Conservation (phyloP, 768 basidiomycete species). For the Collybia nuda region DNA sequence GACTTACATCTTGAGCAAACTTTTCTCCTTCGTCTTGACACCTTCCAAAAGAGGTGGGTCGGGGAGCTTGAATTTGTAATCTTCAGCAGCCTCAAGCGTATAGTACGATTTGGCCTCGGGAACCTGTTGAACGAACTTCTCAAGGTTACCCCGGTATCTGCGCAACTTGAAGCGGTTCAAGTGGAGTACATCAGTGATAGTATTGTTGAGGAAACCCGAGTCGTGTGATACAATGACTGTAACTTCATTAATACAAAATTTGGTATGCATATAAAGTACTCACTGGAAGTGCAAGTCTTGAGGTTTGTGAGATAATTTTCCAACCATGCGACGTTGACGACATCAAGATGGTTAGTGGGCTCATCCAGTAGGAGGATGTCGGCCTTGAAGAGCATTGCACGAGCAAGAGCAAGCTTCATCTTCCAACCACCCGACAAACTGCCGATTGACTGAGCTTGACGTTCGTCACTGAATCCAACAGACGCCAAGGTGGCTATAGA, state of each 20-base stretch:
- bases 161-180: constrained; percentile 98
- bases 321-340: constrained; percentile 97
- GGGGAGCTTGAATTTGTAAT: constrained; percentile 98
- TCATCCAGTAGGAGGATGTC: constrained; percentile 96
- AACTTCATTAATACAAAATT: constrained; percentile 10
- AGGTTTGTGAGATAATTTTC: constrained; percentile 89
- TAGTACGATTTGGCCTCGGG: constrained; percentile 99
- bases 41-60: constrained; percentile 96
- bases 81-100: constrained; percentile 91
- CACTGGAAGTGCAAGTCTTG: constrained; percentile 90
- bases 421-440: constrained; percentile 98
- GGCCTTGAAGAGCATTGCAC: constrained; percentile 97
- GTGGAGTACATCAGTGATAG: constrained; percentile 96
- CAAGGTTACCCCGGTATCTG: constrained; percentile 93
- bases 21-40: constrained; percentile 99
- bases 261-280: constrained; percentile 22
- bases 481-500: constrained; percentile 79
- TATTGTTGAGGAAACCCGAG: constrained; percentile 96
- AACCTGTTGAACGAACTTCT: constrained; percentile 90
- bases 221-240: constrained; percentile 97
- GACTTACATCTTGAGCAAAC: constrained; percentile 82
- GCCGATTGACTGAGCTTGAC: constrained; percentile 85
- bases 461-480: constrained; percentile 89
- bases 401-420: constrained; percentile 98
- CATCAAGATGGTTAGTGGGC: constrained; percentile 96